Evolutionary conservation across 1,284 basidiomycete genomes (phyloP), one percentile per base, ranked within the genome.

Genomic region (Ustilago nuda): DNA sequence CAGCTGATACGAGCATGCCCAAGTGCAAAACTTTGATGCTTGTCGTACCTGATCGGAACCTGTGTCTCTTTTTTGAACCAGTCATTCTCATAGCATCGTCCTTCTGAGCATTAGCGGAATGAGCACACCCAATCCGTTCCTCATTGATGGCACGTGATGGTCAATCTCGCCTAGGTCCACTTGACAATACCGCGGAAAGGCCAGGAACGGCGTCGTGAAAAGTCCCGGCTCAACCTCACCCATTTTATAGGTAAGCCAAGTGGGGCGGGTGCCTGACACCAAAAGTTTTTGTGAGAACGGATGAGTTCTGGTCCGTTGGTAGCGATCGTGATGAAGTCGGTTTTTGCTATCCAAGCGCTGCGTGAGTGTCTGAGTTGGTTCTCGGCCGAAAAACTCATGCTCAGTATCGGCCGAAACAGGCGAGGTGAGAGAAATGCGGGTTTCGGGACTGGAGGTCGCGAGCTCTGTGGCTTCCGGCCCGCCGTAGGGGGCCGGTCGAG

Each of bases 181-280:
- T 8, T 19, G 8, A 1, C 19, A 12, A 13, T 8, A 8, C 46
- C 23, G 6, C 12, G 48, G 48, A 50, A 50, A 15, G 12, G 7
- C 17, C 43, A 45, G 43, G 19, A 45, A 45, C 43, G n/a, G n/a
- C 43, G 43, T 6, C n/a, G 23, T 27, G n/a, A 45, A 15, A 45
- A 45, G 43, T 50, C 48, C 27, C 30, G 2, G 48, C 48, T 50
- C 30, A 50, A 27, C 48, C 30, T 50, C 30, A 50, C 27, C n/a
- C 27, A 50, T n/a, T 30, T 13, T 15, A 4, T 2, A 50, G 48
- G 2, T 50, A 50, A 50, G 48, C 48, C 30, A 50, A 32, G 48
- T 32, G 48, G 12, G 15, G 48, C 30, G 48, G 27, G 48, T 50
- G 30, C 48, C 48, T 50, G 48, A 32, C 43, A 19, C n/a, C 43